These are phyloP conservation scores for Abelmoschus esculentus DNA, from an alignment of 345 rosid species.

Conservation along the genomic window DNA sequence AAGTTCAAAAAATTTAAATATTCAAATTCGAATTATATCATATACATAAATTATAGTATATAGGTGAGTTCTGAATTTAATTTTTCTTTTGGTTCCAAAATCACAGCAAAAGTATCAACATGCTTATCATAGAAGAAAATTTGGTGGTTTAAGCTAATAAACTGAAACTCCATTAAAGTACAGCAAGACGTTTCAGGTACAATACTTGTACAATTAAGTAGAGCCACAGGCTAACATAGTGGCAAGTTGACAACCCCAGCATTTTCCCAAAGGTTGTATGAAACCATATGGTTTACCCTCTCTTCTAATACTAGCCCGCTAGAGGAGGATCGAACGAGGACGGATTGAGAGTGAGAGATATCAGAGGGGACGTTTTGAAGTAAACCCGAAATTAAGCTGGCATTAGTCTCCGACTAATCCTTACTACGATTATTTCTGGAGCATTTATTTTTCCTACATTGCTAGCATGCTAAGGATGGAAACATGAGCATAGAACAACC, in stretches of 20 bases:
- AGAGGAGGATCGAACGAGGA: not conserved
- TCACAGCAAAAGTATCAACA: not conserved
- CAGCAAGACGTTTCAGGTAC: not conserved
- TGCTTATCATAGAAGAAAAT: not conserved
- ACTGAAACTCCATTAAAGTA: not conserved
- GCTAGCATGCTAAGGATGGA: not conserved
- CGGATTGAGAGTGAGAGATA: not conserved
- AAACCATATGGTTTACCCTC: not conserved
- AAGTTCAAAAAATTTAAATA: too few relatives aligned
- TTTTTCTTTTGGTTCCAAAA: too few relatives aligned
- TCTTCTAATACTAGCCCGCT: not conserved
- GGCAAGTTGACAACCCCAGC: not conserved
- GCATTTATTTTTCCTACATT: not conserved
- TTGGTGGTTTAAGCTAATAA: not conserved
- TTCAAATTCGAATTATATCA: too few relatives aligned
- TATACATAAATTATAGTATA: too few relatives aligned
- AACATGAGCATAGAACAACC: not conserved
- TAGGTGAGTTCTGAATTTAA: too few relatives aligned
- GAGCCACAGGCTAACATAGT: not conserved
- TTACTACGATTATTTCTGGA: not conserved
- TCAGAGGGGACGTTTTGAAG: not conserved
- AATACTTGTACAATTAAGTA: conserved; percentile 3
- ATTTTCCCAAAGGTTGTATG: not conserved
- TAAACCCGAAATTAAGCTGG: not conserved
- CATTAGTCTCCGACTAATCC: not conserved